Conservation (phyloP, 768 basidiomycete genomes). For the Macrolepiota dolichaula region DNA sequence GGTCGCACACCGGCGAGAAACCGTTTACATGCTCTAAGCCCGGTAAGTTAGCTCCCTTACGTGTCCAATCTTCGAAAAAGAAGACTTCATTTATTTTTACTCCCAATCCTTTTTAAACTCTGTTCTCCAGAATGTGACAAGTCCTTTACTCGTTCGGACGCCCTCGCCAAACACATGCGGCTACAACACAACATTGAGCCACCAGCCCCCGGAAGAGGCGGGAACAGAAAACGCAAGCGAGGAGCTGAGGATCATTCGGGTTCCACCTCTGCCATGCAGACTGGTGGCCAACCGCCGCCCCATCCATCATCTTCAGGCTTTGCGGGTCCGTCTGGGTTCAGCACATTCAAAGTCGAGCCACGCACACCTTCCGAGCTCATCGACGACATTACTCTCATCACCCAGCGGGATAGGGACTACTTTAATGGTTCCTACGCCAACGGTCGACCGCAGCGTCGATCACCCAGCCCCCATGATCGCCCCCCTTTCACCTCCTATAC, state of each 20-base stretch:
- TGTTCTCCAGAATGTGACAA: slow-evolving; percentile 79
- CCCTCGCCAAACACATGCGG: slow-evolving; percentile 89
- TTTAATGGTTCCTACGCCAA: slow-evolving; percentile 14
- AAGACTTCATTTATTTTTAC: slow-evolving; percentile 9
- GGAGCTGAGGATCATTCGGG: slow-evolving; percentile 31
- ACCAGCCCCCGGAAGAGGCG: slow-evolving; percentile 70
- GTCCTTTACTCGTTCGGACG: slow-evolving; percentile 92
- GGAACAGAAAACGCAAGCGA: slow-evolving; percentile 68
- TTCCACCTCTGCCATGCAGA: slow-evolving; percentile 15
- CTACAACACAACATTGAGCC: slow-evolving; percentile 80
- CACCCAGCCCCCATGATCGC: slow-evolving; percentile 8
- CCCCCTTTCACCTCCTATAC: slow-evolving; percentile 4
- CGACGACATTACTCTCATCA: slow-evolving; percentile 23
- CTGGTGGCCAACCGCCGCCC: neutral
- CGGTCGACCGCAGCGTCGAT: slow-evolving; percentile 13
- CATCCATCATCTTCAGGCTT: slow-evolving; percentile 1
- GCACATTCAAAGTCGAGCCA: slow-evolving; percentile 64
- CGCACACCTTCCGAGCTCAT: slow-evolving; percentile 37
- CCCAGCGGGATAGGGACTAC: slow-evolving; percentile 23
- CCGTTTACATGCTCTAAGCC: slow-evolving; percentile 82
- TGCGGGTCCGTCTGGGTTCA: slow-evolving; percentile 33
- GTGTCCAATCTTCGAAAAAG: slow-evolving; percentile 10
- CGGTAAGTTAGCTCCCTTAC: slow-evolving; percentile 44
- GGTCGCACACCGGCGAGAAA: slow-evolving; percentile 93
- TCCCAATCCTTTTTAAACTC: slow-evolving; percentile 10